phyloP scores from a whole-genome alignment of 345 rosid genomes.

The Jatropha curcas region DNA sequence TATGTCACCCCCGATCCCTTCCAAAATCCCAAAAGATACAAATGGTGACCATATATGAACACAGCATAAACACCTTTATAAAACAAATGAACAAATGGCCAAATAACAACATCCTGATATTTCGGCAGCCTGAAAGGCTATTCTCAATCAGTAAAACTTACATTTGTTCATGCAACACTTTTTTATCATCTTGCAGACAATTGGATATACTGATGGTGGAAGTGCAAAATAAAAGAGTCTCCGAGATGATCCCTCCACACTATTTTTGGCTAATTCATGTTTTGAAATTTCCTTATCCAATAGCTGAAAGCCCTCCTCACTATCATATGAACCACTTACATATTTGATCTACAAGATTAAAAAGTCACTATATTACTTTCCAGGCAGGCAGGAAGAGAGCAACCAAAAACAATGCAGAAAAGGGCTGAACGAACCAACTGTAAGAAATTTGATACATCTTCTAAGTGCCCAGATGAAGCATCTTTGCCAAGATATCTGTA shows the following conservation, averaged over 20 bases:
- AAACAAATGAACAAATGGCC: constrained; percentile 8
- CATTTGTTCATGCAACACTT: constrained; percentile 84
- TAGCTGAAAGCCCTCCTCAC: constrained; percentile 70
- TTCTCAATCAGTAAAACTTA: constrained; percentile 35
- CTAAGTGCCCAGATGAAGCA: constrained; percentile 44
- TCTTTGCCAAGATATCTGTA: constrained; percentile 74
- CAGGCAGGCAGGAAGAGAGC: neutral
- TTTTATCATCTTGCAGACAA: constrained; percentile 90
- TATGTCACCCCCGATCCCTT: too few species aligned
- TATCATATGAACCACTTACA: constrained; percentile 85
- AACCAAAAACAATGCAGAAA: constrained; percentile 4
- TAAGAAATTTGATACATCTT: constrained; percentile 61
- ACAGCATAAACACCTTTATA: neutral
- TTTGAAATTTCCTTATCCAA: constrained; percentile 71
- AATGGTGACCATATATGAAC: neutral
- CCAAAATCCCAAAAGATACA: neutral
- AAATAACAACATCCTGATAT: neutral
- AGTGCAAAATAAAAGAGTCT: constrained; percentile 94
- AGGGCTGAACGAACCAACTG: constrained; percentile 62
- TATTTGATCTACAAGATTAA: constrained; percentile 71
- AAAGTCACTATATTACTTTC: constrained; percentile 14
- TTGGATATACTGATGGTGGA: constrained; percentile 93
- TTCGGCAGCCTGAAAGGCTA: neutral
- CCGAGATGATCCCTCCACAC: constrained; percentile 70
- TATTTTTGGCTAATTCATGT: constrained; percentile 69